Evolutionary conservation across 208 protist species (phyloP).

Genomic region (Vickermania ingenoplastis): DNA sequence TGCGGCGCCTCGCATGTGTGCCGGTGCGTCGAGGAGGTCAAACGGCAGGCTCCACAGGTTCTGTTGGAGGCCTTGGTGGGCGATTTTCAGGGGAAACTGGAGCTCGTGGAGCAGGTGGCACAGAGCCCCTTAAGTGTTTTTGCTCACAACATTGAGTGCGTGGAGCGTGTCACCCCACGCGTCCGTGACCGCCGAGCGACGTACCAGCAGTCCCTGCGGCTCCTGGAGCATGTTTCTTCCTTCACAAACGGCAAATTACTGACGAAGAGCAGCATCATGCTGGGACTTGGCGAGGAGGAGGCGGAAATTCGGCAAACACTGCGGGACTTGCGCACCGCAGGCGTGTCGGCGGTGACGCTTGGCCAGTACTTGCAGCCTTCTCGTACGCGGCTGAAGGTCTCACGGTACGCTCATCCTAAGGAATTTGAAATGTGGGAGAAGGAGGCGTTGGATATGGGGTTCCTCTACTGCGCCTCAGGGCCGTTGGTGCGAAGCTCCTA

Average conservation of each 20-base stretch:
- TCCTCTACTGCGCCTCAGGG: conserved; percentile 95
- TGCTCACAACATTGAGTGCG: conserved; percentile 98
- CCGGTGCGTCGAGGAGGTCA: conserved; percentile 85
- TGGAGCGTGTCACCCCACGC: conserved; percentile 85
- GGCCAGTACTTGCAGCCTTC: conserved; percentile 97
- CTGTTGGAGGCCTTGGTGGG: conserved; percentile 95
- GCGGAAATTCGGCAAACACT: conserved; percentile 94
- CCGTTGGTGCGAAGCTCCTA: conserved; percentile 95
- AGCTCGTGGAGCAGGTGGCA: conserved; percentile 82
- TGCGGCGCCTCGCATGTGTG: conserved; percentile 91
- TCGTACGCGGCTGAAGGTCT: conserved; percentile 94
- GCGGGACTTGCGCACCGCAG: conserved; percentile 85
- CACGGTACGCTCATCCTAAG: conserved; percentile 93
- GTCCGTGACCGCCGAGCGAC: conserved; percentile 94
- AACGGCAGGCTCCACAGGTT: conserved; percentile 58
- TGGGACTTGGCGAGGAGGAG: conserved; percentile 95
- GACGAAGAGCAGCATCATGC: conserved; percentile 98
- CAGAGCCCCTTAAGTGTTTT: conserved; percentile 94
- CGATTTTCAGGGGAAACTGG: conserved; percentile 93
- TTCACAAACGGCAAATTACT: conserved; percentile 75
- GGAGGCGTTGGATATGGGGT: conserved; percentile 92
- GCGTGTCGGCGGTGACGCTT: conserved; percentile 91
- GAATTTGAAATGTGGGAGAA: conserved; percentile 94
- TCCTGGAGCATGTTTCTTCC: conserved; percentile 89
- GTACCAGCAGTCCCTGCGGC: conserved; percentile 92